A percentile compares a stretch with the other conserved stretches of the same genome.
Evolutionary conservation across 2,329 filamentous ascomycete species (phyloP).

Genomic region (Ophiognomonia clavigignenti-juglandacearum): DNA sequence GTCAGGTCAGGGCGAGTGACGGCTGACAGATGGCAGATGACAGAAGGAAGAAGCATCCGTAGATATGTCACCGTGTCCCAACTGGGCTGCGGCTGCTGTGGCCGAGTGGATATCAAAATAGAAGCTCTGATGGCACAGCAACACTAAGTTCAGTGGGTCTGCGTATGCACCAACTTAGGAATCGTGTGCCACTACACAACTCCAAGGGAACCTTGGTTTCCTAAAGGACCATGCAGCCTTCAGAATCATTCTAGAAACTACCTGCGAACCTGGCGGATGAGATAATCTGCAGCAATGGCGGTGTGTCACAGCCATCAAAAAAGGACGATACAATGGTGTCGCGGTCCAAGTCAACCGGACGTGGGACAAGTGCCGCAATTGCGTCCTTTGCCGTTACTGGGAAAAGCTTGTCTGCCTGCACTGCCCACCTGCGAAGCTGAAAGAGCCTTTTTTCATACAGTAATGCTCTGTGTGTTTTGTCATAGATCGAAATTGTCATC

Average conservation of each 20-base stretch:
- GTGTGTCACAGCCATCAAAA: slow-evolving; percentile 15
- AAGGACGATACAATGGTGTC: slow-evolving; percentile 1
- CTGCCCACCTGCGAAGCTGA: too few species aligned
- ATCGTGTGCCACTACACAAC: background rate
- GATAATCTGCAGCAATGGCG: slow-evolving; percentile 17
- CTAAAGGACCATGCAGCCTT: background rate
- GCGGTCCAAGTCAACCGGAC: background rate
- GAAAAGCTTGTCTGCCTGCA: too few species aligned
- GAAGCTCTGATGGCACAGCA: slow-evolving; percentile 18
- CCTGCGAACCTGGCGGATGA: slow-evolving; percentile 1
- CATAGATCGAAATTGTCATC: too few species aligned
- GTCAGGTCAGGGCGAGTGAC: too few species aligned
- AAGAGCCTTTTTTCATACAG: too few species aligned
- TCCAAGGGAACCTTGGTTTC: background rate
- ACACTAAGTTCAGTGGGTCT: slow-evolving; percentile 18
- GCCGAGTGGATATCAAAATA: background rate
- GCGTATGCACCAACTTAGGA: background rate
- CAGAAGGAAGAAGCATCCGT: slow-evolving; percentile 3
- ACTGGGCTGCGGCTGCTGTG: too few species aligned
- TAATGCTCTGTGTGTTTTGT: too few species aligned
- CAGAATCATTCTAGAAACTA: background rate
- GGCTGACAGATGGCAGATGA: too few species aligned
- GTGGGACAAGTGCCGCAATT: too few species aligned
- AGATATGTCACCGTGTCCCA: too few species aligned
- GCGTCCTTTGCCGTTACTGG: too few species aligned